Percentiles rank a stretch among this genome's conserved stretches.
Conservation (phyloP, 176 grass and related monocot genomes). For the Oryza longistaminata region DNA sequence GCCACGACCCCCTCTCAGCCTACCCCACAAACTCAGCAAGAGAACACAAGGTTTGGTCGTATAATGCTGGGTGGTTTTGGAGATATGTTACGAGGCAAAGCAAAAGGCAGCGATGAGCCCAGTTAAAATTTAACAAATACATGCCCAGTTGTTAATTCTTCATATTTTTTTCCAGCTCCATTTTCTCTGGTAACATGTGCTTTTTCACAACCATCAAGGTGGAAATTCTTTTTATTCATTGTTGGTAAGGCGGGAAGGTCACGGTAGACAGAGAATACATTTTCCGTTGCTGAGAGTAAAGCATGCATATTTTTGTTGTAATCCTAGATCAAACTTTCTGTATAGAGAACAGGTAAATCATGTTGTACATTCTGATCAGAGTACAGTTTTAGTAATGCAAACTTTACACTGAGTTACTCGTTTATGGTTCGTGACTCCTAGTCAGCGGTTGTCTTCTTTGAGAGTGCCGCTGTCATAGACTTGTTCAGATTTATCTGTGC, state of each 20-base stretch:
- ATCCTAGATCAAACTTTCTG: not conserved
- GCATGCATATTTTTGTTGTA: not conserved
- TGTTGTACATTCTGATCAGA: not conserved
- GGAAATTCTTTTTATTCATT: conserved; percentile 33
- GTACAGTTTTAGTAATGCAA: not conserved
- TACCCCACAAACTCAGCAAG: conserved; percentile 40
- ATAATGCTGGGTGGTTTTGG: conserved; percentile 89
- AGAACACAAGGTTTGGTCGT: conserved; percentile 75
- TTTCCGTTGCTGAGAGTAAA: not conserved
- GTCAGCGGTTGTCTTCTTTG: no score
- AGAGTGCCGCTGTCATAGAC: no score
- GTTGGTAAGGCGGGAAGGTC: not conserved
- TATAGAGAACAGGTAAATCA: not conserved
- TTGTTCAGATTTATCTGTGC: no score
- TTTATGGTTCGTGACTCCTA: no score
- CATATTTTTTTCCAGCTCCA: not conserved
- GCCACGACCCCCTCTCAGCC: conserved; percentile 8
- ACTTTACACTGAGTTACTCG: not conserved
- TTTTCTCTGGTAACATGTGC: not conserved
- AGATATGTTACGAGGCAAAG: conserved; percentile 83
- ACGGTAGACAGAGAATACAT: not conserved
- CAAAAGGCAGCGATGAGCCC: conserved; percentile 55
- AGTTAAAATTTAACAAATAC: conserved; percentile 36
- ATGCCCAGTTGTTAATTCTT: not conserved
- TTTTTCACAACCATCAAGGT: not conserved